These are phyloP conservation scores for Cytidiella melzeri DNA, from an alignment of 768 basidiomycete genomes.

Conservation along the genomic window DNA sequence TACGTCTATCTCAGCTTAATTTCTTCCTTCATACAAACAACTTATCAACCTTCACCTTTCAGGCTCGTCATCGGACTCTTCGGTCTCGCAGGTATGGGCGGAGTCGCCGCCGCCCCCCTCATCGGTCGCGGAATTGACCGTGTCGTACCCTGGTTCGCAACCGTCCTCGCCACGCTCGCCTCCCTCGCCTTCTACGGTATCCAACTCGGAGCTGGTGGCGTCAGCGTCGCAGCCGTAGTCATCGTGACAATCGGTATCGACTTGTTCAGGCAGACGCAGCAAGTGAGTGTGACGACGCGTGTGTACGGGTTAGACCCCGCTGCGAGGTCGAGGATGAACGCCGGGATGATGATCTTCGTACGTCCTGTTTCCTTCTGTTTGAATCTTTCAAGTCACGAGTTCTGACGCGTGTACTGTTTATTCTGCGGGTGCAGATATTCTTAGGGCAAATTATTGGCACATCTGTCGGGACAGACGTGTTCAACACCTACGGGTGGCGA, in stretches of 20 bases:
- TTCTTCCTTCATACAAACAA: neutral
- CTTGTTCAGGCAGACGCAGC: constrained; percentile 65
- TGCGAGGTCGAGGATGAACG: constrained; percentile 58
- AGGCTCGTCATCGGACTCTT: constrained; percentile 43
- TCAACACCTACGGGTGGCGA: constrained; percentile 61
- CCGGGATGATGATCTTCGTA: constrained; percentile 66
- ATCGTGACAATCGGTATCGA: constrained; percentile 69
- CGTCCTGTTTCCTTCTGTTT: constrained; percentile 15
- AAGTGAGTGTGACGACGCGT: constrained; percentile 57
- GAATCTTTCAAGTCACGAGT: neutral
- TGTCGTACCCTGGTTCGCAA: constrained; percentile 74
- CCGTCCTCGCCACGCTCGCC: constrained; percentile 45
- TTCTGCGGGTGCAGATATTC: too few relatives aligned
- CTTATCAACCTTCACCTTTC: neutral
- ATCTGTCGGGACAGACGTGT: constrained; percentile 61
- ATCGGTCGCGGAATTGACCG: constrained; percentile 64
- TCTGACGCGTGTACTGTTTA: neutral
- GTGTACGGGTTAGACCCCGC: constrained; percentile 30
- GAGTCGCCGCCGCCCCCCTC: constrained; percentile 62
- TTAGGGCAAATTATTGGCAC: constrained; percentile 78
- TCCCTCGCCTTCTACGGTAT: constrained; percentile 52
- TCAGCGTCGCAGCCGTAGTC: constrained; percentile 65
- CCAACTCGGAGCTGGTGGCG: constrained; percentile 64
- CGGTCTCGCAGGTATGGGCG: constrained; percentile 48
- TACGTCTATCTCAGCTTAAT: constrained; percentile 23